Evolutionary conservation across 306 rosid genomes (phyloP).

Genomic region (Urtica urens): DNA sequence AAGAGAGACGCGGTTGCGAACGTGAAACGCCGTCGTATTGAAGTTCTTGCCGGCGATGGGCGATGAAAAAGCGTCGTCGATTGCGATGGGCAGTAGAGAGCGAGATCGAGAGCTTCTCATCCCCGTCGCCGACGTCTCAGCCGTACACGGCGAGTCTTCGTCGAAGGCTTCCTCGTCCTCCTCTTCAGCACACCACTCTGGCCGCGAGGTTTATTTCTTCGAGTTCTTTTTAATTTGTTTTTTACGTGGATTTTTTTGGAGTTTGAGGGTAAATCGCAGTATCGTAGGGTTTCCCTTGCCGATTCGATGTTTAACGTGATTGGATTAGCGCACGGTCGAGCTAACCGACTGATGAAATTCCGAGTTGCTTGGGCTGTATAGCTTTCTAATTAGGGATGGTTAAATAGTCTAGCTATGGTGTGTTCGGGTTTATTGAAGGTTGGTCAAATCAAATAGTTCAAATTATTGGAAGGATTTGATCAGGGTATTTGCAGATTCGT

Average conservation of each 20-base stretch:
- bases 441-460: not conserved
- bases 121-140: conserved; percentile 43
- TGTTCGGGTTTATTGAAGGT: no score
- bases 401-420: not conserved
- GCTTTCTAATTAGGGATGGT: not conserved
- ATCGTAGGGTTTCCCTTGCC: not conserved
- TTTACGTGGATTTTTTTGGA: not conserved
- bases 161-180: conserved; percentile 50
- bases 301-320: conserved; percentile 7
- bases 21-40: conserved; percentile 26
- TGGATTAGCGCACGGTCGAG: conserved; percentile 10
- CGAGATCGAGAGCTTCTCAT: conserved; percentile 82
- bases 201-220: conserved; percentile 41
- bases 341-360: not conserved
- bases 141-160: conserved; percentile 30
- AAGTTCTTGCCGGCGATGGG: conserved; percentile 32
- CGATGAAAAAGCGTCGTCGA: conserved; percentile 46
- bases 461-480: not conserved
- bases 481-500: not conserved
- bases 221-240: not conserved
- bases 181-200: conserved; percentile 36
- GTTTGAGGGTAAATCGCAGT: not conserved
- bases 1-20: not conserved
- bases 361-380: conserved; percentile 1
- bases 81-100: conserved; percentile 48